These are phyloP conservation scores for Naganishia vishniacii DNA, from an alignment of 768 basidiomycete species.

Conservation along the genomic window DNA sequence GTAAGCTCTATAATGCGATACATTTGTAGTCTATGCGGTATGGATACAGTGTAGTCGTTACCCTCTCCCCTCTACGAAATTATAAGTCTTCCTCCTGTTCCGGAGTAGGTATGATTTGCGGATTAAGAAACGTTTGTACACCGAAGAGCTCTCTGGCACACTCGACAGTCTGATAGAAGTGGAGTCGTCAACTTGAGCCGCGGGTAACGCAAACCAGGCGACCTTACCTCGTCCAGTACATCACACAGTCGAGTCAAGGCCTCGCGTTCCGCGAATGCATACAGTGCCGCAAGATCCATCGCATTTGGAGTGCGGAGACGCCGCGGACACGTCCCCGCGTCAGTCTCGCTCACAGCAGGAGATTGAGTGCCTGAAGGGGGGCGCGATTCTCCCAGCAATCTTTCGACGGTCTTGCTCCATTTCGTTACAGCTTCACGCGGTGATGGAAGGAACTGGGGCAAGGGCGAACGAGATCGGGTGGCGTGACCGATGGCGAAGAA, in stretches of 20 bases:
- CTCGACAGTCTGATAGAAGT: conserved; percentile 27
- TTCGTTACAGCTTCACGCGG: conserved; percentile 40
- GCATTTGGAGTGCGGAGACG: conserved; percentile 11
- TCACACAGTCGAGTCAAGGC: conserved; percentile 42
- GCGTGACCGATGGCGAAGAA: conserved; percentile 45
- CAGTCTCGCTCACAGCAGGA: background rate
- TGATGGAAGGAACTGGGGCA: conserved; percentile 47
- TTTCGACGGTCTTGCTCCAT: conserved; percentile 38
- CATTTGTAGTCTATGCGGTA: conserved; percentile 13
- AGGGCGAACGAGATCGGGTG: conserved; percentile 42
- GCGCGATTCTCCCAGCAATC: conserved; percentile 30
- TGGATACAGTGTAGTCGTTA: conserved; percentile 17
- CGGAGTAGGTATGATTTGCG: background rate
- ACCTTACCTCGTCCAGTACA: conserved; percentile 43
- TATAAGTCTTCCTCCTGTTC: conserved; percentile 23
- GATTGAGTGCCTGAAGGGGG: conserved; percentile 22
- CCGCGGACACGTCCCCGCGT: background rate
- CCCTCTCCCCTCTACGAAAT: background rate
- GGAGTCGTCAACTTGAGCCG: conserved; percentile 22
- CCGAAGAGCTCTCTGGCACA: conserved; percentile 43
- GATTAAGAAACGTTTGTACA: conserved; percentile 33
- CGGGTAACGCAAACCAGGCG: background rate
- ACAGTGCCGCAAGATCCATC: conserved; percentile 41
- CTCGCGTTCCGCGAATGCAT: conserved; percentile 47
- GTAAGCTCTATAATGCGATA: conserved; percentile 12